Conservation (phyloP, 306 rosid genomes). For the Ammopiptanthus mongolicus region DNA sequence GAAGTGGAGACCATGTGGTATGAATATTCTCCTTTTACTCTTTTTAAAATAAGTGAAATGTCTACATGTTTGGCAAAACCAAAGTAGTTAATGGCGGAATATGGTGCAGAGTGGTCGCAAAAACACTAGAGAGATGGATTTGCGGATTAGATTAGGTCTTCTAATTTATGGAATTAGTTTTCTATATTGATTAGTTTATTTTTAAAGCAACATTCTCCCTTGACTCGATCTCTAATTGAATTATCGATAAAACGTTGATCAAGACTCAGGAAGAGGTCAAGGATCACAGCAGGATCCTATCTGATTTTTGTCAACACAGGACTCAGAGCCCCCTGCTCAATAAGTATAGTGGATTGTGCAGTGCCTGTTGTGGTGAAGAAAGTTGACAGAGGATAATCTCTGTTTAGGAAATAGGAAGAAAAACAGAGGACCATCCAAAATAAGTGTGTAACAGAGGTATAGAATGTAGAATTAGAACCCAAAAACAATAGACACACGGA, state of each 20-base stretch:
- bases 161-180: no score
- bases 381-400: no score
- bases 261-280: no score
- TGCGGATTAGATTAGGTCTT: no score
- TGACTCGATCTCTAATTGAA: no score
- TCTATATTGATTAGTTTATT: no score
- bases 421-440: not conserved
- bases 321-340: no score
- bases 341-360: not conserved
- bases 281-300: no score
- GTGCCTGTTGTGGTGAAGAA: not conserved
- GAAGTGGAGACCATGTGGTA: constrained; percentile 91
- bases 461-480: not conserved
- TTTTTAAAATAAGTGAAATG: not conserved
- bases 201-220: no score
- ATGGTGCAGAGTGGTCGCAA: not conserved
- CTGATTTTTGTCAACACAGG: no score
- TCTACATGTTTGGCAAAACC: not conserved
- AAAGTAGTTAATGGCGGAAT: not conserved
- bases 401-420: not conserved
- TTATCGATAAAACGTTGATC: no score
- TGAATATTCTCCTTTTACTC: not conserved
- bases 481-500: not conserved
- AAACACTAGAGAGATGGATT: not conserved
- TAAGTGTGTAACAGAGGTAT: not conserved